Conservation (phyloP, 805 yeast species). For the Candida sanyiensis region DNA sequence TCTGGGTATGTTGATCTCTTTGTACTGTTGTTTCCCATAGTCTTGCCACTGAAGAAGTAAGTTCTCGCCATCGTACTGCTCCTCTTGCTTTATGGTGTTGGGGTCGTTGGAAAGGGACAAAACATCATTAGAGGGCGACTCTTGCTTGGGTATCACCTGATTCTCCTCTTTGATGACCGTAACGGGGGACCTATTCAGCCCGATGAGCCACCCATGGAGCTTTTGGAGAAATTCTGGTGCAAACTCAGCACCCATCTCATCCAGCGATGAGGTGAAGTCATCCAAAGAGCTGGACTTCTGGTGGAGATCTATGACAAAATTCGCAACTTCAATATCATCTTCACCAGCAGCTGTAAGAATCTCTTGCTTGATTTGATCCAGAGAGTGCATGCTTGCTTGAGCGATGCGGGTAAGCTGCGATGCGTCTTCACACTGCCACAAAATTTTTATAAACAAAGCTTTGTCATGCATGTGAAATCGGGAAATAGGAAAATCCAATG, state of each 20-base stretch:
- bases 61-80: slow-evolving; percentile 13
- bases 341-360: slow-evolving; percentile 28
- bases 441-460: no score
- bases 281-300: slow-evolving; percentile 26
- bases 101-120: slow-evolving; percentile 20
- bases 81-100: slow-evolving; percentile 17
- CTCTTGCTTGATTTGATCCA: slow-evolving; percentile 11
- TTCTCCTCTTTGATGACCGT: slow-evolving; percentile 8
- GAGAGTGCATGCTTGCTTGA: slow-evolving; percentile 1
- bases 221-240: slow-evolving; percentile 23
- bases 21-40: slow-evolving; percentile 19
- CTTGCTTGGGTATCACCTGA: slow-evolving; percentile 16
- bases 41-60: slow-evolving; percentile 18
- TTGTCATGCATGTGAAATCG: no score
- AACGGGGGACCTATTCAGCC: neutral
- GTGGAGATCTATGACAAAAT: slow-evolving; percentile 39
- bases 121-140: slow-evolving; percentile 5
- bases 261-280: slow-evolving; percentile 34
- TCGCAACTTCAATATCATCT: slow-evolving; percentile 40
- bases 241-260: slow-evolving; percentile 40
- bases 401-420: no score
- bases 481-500: no score
- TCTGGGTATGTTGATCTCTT: slow-evolving; percentile 11
- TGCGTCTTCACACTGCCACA: no score
- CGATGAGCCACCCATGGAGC: slow-evolving; percentile 10